phyloP scores from a whole-genome alignment of 768 basidiomycete genomes.

The Megacollybia marginata region DNA sequence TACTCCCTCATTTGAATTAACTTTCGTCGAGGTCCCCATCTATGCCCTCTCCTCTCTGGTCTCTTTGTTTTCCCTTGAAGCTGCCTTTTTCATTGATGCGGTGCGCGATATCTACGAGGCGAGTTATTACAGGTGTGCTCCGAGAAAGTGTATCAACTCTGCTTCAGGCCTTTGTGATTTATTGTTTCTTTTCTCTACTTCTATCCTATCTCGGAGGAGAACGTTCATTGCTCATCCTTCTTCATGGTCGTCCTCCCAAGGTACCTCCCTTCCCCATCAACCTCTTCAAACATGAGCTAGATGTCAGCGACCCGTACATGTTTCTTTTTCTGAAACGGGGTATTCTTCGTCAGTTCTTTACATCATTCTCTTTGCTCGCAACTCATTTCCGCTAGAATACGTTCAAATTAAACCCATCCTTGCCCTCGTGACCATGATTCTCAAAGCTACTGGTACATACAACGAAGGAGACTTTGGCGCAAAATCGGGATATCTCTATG shows the following conservation, averaged over 20 bases:
- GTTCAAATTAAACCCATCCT: constrained; percentile 93
- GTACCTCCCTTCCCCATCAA: constrained; percentile 80
- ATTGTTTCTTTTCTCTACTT: constrained; percentile 83
- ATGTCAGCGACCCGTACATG: constrained; percentile 91
- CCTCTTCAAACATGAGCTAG: constrained; percentile 79
- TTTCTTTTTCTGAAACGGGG: constrained; percentile 93
- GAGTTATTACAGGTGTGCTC: constrained; percentile 11
- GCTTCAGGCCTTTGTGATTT: constrained; percentile 83
- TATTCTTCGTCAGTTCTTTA: constrained; percentile 66
- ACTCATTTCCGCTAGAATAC: constrained; percentile 61
- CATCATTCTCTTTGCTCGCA: not conserved
- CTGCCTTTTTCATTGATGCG: constrained; percentile 93
- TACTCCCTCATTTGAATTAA: no score
- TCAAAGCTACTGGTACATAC: constrained; percentile 83
- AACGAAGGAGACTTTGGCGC: constrained; percentile 83
- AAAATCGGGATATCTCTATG: constrained; percentile 86
- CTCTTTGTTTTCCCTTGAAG: constrained; percentile 88
- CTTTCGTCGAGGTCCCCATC: constrained; percentile 77
- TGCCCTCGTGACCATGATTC: constrained; percentile 73
- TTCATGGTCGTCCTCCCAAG: constrained; percentile 89
- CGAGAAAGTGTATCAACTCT: not conserved
- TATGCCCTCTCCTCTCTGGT: constrained; percentile 90
- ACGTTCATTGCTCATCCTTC: constrained; percentile 81
- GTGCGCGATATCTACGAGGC: constrained; percentile 96
- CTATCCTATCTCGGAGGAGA: constrained; percentile 88